Percentiles rank a stretch among this genome's conserved stretches.
Conservation (phyloP, 1,284 basidiomycete genomes). For the Sporisorium exsertum region DNA sequence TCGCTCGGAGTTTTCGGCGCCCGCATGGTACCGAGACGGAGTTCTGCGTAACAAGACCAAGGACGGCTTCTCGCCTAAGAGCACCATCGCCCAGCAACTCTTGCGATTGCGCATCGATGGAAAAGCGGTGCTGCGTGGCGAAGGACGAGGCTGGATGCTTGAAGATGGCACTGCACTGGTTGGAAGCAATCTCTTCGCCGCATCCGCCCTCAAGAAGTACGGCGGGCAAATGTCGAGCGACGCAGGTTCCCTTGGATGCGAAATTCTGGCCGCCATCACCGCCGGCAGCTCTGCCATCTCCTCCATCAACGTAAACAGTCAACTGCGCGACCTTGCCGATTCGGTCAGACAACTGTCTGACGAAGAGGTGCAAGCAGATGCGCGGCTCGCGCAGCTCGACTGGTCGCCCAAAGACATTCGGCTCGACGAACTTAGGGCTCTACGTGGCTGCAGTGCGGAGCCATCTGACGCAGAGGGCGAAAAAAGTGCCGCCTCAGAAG, state of each 20-base stretch:
- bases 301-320: conserved; percentile 19
- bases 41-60: conserved; percentile 48
- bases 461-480: conserved; percentile 2
- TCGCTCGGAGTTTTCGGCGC: conserved; percentile 34
- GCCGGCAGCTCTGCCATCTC: conserved; percentile 18
- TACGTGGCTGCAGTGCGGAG: conserved; percentile 16
- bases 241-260: conserved; percentile 33
- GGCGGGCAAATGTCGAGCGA: conserved; percentile 32
- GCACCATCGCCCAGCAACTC: conserved; percentile 47
- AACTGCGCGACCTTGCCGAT: conserved; percentile 43
- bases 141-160: conserved; percentile 31
- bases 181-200: conserved; percentile 44
- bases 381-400: conserved; percentile 59
- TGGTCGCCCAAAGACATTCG: conserved; percentile 47
- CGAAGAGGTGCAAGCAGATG: conserved; percentile 22
- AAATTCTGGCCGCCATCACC: conserved; percentile 29
- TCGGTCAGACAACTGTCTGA: conserved; percentile 16
- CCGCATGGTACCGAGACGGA: conserved; percentile 59
- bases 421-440: conserved; percentile 27
- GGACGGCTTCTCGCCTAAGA: conserved; percentile 31
- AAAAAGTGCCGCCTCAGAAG: conserved; percentile 4
- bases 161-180: conserved; percentile 38
- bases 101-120: conserved; percentile 49
- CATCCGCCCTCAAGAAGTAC: conserved; percentile 37
- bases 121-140: conserved; percentile 32